Evolutionary conservation across 2,329 filamentous ascomycete genomes (phyloP).

Genomic region (Pyricularia grisea): DNA sequence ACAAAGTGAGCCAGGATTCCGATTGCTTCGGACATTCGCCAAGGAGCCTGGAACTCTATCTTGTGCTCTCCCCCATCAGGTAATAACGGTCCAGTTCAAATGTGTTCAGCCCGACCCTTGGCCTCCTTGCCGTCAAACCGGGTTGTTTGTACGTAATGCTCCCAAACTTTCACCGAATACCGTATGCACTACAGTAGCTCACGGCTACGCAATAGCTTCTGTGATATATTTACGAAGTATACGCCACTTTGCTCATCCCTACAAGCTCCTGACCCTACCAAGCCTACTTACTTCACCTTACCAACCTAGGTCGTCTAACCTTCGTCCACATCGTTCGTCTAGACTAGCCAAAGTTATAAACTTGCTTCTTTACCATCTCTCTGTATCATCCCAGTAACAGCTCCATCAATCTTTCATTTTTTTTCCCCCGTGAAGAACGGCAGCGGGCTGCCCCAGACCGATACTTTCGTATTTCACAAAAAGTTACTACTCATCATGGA

Average conservation of each 20-base stretch:
- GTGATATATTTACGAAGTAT: neutral
- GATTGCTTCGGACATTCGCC: neutral
- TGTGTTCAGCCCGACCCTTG: neutral
- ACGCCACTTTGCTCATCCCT: neutral
- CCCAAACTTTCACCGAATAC: neutral
- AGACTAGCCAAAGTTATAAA: neutral
- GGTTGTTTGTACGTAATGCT: neutral
- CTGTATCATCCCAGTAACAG: neutral
- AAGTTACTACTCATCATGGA: neutral
- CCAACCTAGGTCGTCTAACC: neutral
- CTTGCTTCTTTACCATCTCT: neutral
- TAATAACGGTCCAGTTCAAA: neutral
- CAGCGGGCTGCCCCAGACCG: neutral
- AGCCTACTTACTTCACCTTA: neutral
- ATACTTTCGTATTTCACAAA: neutral
- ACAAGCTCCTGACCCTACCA: neutral
- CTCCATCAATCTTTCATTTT: neutral
- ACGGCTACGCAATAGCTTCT: neutral
- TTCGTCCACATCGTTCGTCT: neutral
- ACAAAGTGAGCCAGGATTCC: neutral
- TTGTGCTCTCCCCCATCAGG: neutral
- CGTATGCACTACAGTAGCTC: neutral
- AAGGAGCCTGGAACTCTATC: neutral
- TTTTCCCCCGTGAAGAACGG: neutral
- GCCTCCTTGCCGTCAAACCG: neutral